These are phyloP conservation scores for Syzygium malaccense DNA, from an alignment of 441 rosid genomes.

Conservation along the genomic window DNA sequence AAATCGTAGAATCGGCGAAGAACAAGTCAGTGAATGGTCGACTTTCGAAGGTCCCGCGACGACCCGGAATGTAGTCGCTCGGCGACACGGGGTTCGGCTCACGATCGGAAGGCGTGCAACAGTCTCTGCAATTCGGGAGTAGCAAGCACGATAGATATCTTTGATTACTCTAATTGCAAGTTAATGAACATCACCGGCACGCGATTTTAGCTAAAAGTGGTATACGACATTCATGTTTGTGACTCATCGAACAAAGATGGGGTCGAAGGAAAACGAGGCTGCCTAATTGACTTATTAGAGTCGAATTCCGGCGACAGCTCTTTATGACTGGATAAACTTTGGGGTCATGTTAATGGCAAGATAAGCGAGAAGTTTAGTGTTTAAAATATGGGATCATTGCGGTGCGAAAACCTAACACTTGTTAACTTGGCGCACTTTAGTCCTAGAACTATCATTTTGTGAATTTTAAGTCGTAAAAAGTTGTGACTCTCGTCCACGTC, in stretches of 20 bases:
- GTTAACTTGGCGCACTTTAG: not conserved
- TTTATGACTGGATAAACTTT: accelerated
- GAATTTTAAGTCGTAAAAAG: not conserved
- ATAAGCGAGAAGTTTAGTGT: not conserved
- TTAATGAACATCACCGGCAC: accelerated
- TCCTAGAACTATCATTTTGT: accelerated
- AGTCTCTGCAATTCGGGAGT: accelerated
- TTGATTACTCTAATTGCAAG: not conserved
- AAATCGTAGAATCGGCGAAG: not conserved
- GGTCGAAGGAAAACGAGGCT: not conserved
- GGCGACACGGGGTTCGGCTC: not conserved
- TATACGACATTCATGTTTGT: accelerated
- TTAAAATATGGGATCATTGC: not conserved
- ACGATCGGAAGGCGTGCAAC: not conserved
- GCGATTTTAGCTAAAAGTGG: not conserved
- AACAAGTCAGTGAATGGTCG: conserved; percentile 15
- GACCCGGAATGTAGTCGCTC: not conserved
- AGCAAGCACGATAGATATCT: no score
- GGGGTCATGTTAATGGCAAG: accelerated
- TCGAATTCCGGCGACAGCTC: not conserved
- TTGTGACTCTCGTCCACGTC: not conserved
- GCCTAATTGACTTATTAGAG: accelerated
- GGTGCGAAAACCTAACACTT: not conserved
- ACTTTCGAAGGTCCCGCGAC: not conserved
- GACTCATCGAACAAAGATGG: not conserved